A percentile compares a stretch with the other conserved stretches of the same genome.
Evolutionary conservation across 2,329 filamentous ascomycete genomes (phyloP).

Genomic region (Byssochlamys sp.): DNA sequence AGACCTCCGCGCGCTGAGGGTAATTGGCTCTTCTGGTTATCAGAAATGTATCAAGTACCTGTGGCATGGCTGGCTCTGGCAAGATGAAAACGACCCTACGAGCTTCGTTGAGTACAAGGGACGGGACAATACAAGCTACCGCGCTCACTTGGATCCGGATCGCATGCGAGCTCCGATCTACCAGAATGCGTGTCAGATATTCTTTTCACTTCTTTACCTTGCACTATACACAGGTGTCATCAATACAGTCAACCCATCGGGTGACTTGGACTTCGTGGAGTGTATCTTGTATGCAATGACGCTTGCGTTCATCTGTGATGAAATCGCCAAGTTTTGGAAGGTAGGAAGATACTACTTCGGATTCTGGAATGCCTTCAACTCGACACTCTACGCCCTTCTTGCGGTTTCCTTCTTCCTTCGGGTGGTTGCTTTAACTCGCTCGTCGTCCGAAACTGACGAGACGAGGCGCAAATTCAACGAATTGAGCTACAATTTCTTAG

Average conservation of each 20-base stretch:
- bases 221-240: slow-evolving; percentile 80
- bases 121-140: slow-evolving; percentile 67
- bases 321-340: slow-evolving; percentile 82
- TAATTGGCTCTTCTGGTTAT: slow-evolving; percentile 88
- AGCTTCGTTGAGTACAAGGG: slow-evolving; percentile 80
- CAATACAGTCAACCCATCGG: slow-evolving; percentile 80
- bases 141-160: slow-evolving; percentile 80
- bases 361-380: slow-evolving; percentile 97
- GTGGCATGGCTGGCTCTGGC: slow-evolving; percentile 93
- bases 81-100: slow-evolving; percentile 83
- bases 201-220: slow-evolving; percentile 75
- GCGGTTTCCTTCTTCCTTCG: slow-evolving; percentile 69
- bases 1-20: slow-evolving; percentile 75
- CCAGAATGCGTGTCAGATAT: slow-evolving; percentile 79
- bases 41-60: slow-evolving; percentile 90
- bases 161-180: slow-evolving; percentile 87
- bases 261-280: slow-evolving; percentile 76
- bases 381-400: slow-evolving; percentile 67
- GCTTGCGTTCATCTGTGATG: slow-evolving; percentile 79
- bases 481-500: slow-evolving; percentile 85
- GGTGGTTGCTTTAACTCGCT: slow-evolving; percentile 64
- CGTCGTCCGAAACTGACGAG: slow-evolving; percentile 38
- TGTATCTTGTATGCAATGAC: slow-evolving; percentile 83
- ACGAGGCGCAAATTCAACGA: slow-evolving; percentile 58
- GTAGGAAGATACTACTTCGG: slow-evolving; percentile 81